Conservation (phyloP, 495 filamentous ascomycete genomes). For the Aspergillus haitiensis region DNA sequence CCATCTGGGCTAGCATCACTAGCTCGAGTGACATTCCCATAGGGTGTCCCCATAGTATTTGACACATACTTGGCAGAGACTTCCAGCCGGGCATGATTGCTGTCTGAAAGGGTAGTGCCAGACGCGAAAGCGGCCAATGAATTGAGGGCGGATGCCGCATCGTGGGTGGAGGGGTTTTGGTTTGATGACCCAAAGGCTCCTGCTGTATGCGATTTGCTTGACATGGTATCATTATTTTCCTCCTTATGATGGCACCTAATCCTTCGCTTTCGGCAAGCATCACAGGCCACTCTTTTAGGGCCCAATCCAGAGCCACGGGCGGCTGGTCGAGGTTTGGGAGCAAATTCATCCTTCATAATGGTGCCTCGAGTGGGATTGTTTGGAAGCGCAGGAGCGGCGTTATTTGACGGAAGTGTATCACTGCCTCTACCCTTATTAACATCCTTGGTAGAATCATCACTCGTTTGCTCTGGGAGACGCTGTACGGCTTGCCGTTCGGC, state of each 20-base stretch:
- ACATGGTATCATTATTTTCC: slow-evolving; percentile 37
- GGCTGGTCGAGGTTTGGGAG: slow-evolving; percentile 35
- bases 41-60: slow-evolving; percentile 31
- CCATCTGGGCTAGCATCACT: slow-evolving; percentile 41
- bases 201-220: slow-evolving; percentile 32
- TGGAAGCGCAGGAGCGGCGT: slow-evolving; percentile 22
- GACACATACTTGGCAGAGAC: slow-evolving; percentile 31
- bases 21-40: slow-evolving; percentile 30
- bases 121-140: slow-evolving; percentile 48
- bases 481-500: slow-evolving; percentile 48
- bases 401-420: slow-evolving; percentile 25
- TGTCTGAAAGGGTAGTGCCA: slow-evolving; percentile 38
- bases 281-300: slow-evolving; percentile 54
- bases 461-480: slow-evolving; percentile 34
- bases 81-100: slow-evolving; percentile 31
- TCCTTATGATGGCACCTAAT: slow-evolving; percentile 57
- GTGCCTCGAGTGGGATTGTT: slow-evolving; percentile 18
- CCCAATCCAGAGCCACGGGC: slow-evolving; percentile 47
- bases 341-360: slow-evolving; percentile 30
- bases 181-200: slow-evolving; percentile 34
- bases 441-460: slow-evolving; percentile 21
- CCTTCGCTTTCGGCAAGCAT: slow-evolving; percentile 54
- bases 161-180: slow-evolving; percentile 42
- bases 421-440: slow-evolving; percentile 17
- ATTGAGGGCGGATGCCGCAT: slow-evolving; percentile 48